Percentiles rank a stretch among this genome's conserved stretches.
Conservation (phyloP, 108 stramenopile genomes). For the Chaetoceros tenuissimus region DNA sequence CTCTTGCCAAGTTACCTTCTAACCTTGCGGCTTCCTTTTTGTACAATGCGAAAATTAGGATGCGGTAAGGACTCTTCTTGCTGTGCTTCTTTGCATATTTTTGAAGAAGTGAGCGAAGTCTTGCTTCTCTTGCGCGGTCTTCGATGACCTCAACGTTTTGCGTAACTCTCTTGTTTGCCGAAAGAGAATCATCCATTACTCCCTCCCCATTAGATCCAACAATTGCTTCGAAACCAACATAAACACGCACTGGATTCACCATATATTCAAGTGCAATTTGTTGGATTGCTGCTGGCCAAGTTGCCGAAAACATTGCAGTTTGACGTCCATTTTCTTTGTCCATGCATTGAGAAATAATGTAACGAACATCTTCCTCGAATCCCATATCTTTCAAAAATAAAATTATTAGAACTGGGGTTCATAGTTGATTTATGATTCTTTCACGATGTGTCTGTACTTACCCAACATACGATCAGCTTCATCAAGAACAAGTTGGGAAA, state of each 20-base stretch:
- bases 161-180: slow-evolving; percentile 88
- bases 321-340: slow-evolving; percentile 61
- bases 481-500: slow-evolving; percentile 87
- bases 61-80: slow-evolving; percentile 51
- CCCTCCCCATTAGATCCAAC: slow-evolving; percentile 67
- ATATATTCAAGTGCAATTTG: slow-evolving; percentile 86
- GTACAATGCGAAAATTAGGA: slow-evolving; percentile 93
- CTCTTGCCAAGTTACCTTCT: slow-evolving; percentile 65
- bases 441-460: too few species aligned
- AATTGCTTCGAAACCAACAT: slow-evolving; percentile 82
- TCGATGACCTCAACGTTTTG: slow-evolving; percentile 95
- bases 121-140: slow-evolving; percentile 76
- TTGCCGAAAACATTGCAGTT: slow-evolving; percentile 97
- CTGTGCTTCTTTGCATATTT: slow-evolving; percentile 47
- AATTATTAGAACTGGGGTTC: background rate
- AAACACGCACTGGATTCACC: slow-evolving; percentile 73
- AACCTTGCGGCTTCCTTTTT: slow-evolving; percentile 96
- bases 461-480: slow-evolving; percentile 91
- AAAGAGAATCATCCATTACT: slow-evolving; percentile 77
- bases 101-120: slow-evolving; percentile 64
- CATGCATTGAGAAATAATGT: slow-evolving; percentile 60
- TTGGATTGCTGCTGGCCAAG: slow-evolving; percentile 95
- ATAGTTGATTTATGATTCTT: too few species aligned
- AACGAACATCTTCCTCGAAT: slow-evolving; percentile 70
- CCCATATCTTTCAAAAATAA: slow-evolving; percentile 33